Conservation (phyloP, 2,329 filamentous ascomycete genomes). For the Calonectria pteridis region DNA sequence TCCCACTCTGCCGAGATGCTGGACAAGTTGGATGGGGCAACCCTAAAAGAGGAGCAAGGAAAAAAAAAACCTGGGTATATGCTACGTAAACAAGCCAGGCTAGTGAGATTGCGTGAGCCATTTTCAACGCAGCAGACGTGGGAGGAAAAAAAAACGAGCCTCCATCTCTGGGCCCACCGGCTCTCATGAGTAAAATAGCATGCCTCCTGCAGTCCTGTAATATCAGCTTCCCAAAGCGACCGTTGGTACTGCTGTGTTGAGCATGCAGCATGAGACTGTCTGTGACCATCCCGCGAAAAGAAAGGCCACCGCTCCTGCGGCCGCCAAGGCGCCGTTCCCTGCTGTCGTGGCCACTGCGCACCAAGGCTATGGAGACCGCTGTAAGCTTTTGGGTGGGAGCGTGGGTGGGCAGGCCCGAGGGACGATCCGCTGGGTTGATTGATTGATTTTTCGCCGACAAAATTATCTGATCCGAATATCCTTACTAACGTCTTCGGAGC, state of each 20-base stretch:
- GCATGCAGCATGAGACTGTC: not conserved
- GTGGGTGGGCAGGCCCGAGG: not conserved
- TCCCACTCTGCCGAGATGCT: slow-evolving; percentile 4
- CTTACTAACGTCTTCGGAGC: slow-evolving; percentile 21
- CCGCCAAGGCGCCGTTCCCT: not conserved
- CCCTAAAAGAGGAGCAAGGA: not conserved
- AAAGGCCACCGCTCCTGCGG: not conserved
- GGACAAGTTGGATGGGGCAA: not conserved
- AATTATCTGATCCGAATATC: slow-evolving; percentile 54
- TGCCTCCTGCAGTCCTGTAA: not conserved
- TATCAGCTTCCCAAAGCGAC: not conserved
- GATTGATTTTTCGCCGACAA: slow-evolving; percentile 25
- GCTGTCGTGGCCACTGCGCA: slow-evolving; percentile 10
- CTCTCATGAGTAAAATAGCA: not conserved
- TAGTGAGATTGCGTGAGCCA: slow-evolving; percentile 21
- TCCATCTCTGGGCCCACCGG: slow-evolving; percentile 2
- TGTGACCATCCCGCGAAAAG: not conserved
- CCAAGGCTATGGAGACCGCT: not conserved
- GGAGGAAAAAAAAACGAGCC: slow-evolving; percentile 2
- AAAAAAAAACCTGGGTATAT: slow-evolving; percentile 1
- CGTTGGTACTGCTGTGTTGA: not conserved
- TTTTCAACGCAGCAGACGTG: slow-evolving; percentile 9
- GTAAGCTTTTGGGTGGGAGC: not conserved
- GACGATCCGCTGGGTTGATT: slow-evolving; percentile 4
- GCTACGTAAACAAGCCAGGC: not conserved